Percentiles rank a stretch among this genome's conserved stretches.
Evolutionary conservation across 2,329 filamentous ascomycete species (phyloP).

Genomic region (Xylaria arbuscula): DNA sequence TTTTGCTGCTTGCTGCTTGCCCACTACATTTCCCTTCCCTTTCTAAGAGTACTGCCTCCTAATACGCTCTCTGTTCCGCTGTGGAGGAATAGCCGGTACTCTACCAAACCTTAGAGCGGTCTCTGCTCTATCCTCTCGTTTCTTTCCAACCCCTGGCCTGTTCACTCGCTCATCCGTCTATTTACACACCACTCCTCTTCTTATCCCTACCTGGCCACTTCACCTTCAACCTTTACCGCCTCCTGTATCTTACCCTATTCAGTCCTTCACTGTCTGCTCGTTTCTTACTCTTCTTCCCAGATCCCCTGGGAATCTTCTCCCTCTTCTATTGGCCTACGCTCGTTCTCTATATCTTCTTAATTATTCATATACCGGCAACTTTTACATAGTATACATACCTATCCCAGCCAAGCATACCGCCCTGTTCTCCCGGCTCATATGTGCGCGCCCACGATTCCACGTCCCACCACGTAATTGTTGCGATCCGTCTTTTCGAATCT

Average conservation of each 20-base stretch:
- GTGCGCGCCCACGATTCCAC: slow-evolving; percentile 35
- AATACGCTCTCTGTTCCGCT: slow-evolving; percentile 36
- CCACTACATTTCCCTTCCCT: slow-evolving; percentile 32
- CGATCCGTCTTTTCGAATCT: slow-evolving; percentile 24
- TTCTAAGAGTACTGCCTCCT: slow-evolving; percentile 18
- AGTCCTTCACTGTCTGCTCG: slow-evolving; percentile 45
- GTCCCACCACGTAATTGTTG: slow-evolving; percentile 33
- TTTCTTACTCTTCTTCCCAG: slow-evolving; percentile 40
- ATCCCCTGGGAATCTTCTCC: slow-evolving; percentile 43
- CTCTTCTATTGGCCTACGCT: slow-evolving; percentile 49
- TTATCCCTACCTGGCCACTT: slow-evolving; percentile 48
- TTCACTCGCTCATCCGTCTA: slow-evolving; percentile 42
- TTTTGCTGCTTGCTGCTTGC: slow-evolving; percentile 42
- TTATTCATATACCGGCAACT: slow-evolving; percentile 45
- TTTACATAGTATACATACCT: slow-evolving; percentile 35
- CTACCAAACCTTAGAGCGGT: slow-evolving; percentile 42
- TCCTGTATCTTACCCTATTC: slow-evolving; percentile 51
- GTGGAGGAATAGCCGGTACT: slow-evolving; percentile 35
- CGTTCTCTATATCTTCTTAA: slow-evolving; percentile 52
- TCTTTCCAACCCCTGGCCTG: slow-evolving; percentile 28
- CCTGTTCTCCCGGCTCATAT: slow-evolving; percentile 37
- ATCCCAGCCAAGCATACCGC: slow-evolving; percentile 36
- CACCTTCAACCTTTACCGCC: slow-evolving; percentile 32
- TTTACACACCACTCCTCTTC: slow-evolving; percentile 41
- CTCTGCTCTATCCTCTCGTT: slow-evolving; percentile 40